These are phyloP conservation scores for Sporothrix mexicana DNA, from an alignment of 2,329 filamentous ascomycete genomes.

Conservation along the genomic window DNA sequence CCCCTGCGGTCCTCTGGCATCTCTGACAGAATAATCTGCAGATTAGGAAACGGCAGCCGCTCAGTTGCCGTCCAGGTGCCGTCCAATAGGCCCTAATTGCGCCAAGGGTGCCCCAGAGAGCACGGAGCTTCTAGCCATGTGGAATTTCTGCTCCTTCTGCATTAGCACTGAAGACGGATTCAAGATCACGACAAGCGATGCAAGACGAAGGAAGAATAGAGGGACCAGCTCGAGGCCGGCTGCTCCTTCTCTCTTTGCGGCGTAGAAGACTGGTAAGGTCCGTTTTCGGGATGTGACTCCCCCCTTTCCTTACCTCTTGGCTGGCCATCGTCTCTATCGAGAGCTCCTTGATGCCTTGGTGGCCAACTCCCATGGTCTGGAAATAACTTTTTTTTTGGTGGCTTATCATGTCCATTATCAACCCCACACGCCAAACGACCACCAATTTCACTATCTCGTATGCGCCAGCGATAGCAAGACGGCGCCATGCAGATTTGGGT, in stretches of 20 bases:
- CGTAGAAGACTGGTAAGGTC: neutral
- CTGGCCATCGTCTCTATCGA: neutral
- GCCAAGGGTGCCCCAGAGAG: slow-evolving; percentile 3
- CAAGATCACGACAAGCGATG: neutral
- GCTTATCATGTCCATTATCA: slow-evolving; percentile 6
- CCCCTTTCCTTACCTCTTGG: no score
- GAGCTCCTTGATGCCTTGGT: neutral
- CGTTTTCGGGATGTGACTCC: slow-evolving; percentile 1
- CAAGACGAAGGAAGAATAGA: neutral
- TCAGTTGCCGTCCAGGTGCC: slow-evolving; percentile 3
- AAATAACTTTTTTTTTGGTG: neutral
- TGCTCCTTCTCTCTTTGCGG: neutral
- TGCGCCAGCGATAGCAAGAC: neutral
- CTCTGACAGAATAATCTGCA: neutral
- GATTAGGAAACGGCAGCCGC: slow-evolving; percentile 17
- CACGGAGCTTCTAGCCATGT: neutral
- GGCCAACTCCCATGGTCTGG: neutral
- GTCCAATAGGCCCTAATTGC: neutral
- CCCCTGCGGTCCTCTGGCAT: neutral
- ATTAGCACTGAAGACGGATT: neutral
- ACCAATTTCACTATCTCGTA: slow-evolving; percentile 17
- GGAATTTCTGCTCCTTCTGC: neutral
- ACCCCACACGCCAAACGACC: neutral
- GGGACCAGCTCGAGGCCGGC: neutral
- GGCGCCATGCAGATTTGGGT: slow-evolving; percentile 29